phyloP scores from a whole-genome alignment of 2,329 filamentous ascomycete genomes.

The Trichophyton simii region DNA sequence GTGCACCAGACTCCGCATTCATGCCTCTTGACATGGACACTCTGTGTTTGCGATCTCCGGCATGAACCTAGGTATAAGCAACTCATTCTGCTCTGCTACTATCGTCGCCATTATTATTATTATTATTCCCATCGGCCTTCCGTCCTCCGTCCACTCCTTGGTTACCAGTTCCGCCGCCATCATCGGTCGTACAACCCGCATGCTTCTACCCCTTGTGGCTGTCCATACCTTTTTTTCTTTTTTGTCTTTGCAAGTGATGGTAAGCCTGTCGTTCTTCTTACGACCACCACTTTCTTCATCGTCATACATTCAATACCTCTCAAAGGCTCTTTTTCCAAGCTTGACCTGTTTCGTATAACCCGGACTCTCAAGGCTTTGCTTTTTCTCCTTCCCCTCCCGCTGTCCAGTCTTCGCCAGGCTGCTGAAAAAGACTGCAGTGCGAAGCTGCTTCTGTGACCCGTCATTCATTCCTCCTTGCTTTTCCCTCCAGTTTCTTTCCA shows the following conservation, averaged over 20 bases:
- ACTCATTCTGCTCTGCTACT: background rate
- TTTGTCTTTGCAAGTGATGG: background rate
- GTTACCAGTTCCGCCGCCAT: background rate
- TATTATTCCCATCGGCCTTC: background rate
- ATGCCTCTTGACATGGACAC: background rate
- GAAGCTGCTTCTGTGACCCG: background rate
- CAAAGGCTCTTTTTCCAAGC: background rate
- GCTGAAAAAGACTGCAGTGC: background rate
- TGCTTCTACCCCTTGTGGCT: background rate
- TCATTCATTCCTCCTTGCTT: background rate
- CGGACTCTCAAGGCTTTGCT: background rate
- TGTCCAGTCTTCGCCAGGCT: background rate
- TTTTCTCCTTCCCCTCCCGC: background rate
- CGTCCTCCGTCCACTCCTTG: background rate
- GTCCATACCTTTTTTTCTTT: background rate
- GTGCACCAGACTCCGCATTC: background rate
- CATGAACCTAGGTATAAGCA: background rate
- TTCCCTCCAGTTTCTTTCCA: background rate
- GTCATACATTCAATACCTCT: background rate
- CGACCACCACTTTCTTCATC: background rate
- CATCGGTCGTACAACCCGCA: background rate
- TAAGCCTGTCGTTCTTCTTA: background rate
- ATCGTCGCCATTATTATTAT: background rate
- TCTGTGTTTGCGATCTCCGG: background rate
- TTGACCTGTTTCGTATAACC: background rate